Base-by-base conservation (phyloP, 2,329 filamentous ascomycete genomes). In the Sporothrix euskadiensis region DNA sequence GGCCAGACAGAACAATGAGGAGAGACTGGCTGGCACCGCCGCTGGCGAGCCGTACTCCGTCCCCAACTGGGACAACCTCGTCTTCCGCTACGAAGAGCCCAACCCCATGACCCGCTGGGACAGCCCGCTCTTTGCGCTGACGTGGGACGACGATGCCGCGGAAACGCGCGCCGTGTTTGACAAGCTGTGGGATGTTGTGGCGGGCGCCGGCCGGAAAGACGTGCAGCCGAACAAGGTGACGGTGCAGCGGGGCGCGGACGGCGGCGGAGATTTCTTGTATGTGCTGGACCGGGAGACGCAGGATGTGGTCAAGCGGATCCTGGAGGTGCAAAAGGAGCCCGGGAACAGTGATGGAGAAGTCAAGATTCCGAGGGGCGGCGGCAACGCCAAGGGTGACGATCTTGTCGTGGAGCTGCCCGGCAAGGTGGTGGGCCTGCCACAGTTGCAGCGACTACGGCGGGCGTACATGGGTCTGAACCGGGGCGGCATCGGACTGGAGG, bases 41-140 rank as follows among this genome's bases (percentile, higher is more conserved):
- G 56, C 83, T 65, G 79, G 83, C 19, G 84, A 84, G 52, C 80
- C 86, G 0, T 90, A 90, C 75, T 84, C 84, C 59, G 83, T 82
- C 1, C 83, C 81, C 19, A 91, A 92, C 79, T 93, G 92, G 85
- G 91, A 94, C 76, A 94, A 94, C 77, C 85, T 94, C 12, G 88
- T 94, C 47, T 95, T 93, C 79, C 86, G 93, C 72, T 94, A 94
- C 80, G 93, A 97, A 81, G 93, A 97, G 82, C 93, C 93, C 16
- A 96, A 95, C 80, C 88, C 90, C 30, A 94, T 95, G 92, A 91
- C 88, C 2, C 85, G 92, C 59, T 97, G 93, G 93, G 93, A 97
- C 80, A 92, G 90, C 72, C 93, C 93, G 1, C 85, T 96, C 2
- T 96, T 95, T 81, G 91, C 91, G 4, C 86, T 96, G 0, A 86